A percentile compares a stretch with the other conserved stretches of the same genome.
These are phyloP conservation scores for Apiotrichum siamense DNA, from an alignment of 1,284 basidiomycete species.

Conservation along the genomic window DNA sequence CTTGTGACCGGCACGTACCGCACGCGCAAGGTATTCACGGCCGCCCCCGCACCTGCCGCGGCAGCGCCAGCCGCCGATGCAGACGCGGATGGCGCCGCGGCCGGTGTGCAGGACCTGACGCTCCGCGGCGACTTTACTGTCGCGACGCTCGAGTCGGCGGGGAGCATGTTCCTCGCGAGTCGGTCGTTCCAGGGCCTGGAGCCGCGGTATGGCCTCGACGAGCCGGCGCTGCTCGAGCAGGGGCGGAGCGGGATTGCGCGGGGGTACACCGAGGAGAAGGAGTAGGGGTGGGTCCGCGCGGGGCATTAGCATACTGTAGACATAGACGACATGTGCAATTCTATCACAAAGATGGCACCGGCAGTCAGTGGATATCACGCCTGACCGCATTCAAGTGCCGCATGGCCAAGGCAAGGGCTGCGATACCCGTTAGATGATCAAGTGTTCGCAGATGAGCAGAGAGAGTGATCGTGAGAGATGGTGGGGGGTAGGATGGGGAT, in stretches of 20 bases:
- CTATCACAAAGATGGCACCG: background rate
- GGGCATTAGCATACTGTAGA: too few relatives aligned
- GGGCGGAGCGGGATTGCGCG: conserved; percentile 83
- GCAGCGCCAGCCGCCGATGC: background rate
- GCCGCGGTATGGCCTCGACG: conserved; percentile 67
- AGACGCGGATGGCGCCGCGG: background rate
- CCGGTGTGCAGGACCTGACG: conserved; percentile 47
- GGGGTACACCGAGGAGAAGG: conserved; percentile 59
- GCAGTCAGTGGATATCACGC: too few relatives aligned
- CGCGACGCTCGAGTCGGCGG: conserved; percentile 62
- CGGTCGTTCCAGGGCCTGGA: conserved; percentile 81
- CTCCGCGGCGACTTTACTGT: conserved; percentile 57
- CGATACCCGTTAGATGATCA: too few relatives aligned
- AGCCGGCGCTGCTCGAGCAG: conserved; percentile 75
- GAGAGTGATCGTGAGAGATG: too few relatives aligned
- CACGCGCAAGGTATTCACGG: conserved; percentile 47
- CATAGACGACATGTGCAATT: too few relatives aligned
- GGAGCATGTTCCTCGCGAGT: conserved; percentile 50
- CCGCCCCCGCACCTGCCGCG: conserved; percentile 1
- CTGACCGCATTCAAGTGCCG: too few relatives aligned
- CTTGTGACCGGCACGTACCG: conserved; percentile 81
- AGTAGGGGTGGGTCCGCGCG: background rate
- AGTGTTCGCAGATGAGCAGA: too few relatives aligned
- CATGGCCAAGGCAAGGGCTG: too few relatives aligned
- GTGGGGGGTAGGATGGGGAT: too few relatives aligned